These are phyloP conservation scores for Suillus brevipes DNA, from an alignment of 768 basidiomycete genomes.

Conservation along the genomic window DNA sequence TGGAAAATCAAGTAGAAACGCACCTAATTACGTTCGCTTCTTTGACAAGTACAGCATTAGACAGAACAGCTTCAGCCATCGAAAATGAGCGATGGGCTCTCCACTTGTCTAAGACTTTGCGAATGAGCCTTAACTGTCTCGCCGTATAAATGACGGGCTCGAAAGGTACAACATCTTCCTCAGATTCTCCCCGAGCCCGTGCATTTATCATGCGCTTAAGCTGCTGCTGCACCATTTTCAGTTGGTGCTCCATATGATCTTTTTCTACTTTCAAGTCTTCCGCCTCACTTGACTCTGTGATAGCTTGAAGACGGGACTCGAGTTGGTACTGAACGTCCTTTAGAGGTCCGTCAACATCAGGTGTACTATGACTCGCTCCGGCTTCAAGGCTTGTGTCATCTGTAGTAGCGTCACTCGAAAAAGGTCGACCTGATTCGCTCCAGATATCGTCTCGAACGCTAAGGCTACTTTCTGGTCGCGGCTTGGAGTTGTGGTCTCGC, in stretches of 20 bases:
- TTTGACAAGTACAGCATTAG: conserved; percentile 82
- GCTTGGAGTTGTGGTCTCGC: conserved; percentile 76
- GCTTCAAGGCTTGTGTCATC: conserved; percentile 87
- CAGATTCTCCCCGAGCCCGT: conserved; percentile 73
- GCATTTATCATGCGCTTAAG: conserved; percentile 82
- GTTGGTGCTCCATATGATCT: conserved; percentile 90
- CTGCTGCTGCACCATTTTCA: conserved; percentile 75
- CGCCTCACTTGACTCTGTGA: conserved; percentile 69
- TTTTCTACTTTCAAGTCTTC: conserved; percentile 89
- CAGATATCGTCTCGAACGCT: conserved; percentile 86
- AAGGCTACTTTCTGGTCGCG: conserved; percentile 87
- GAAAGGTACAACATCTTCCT: conserved; percentile 58
- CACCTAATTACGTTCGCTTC: conserved; percentile 95
- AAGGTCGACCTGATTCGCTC: conserved; percentile 84
- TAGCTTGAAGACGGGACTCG: conserved; percentile 63
- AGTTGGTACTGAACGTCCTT: conserved; percentile 75
- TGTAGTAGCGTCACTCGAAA: conserved; percentile 75
- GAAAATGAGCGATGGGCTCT: conserved; percentile 80
- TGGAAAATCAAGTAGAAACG: conserved; percentile 15
- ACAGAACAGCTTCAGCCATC: conserved; percentile 88
- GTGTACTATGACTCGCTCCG: conserved; percentile 55
- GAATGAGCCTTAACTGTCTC: conserved; percentile 77
- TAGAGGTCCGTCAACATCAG: conserved; percentile 63
- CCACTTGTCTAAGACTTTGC: conserved; percentile 85
- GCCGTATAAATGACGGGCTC: conserved; percentile 85